Evolutionary conservation across 441 rosid genomes (phyloP), one percentile per base, ranked within the genome.

Genomic region (Bocquillonia castaneifolia): DNA sequence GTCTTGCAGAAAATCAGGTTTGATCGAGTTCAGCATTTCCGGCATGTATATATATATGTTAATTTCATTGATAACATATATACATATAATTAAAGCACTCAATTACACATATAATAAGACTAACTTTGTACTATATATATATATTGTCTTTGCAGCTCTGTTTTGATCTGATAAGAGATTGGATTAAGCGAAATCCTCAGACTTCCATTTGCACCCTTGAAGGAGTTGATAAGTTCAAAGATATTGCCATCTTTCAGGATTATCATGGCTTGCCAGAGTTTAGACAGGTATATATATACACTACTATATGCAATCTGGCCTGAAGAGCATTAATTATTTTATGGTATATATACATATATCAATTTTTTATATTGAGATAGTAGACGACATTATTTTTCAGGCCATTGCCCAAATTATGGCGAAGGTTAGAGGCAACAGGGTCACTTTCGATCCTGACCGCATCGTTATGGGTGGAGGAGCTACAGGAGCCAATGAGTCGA

Each of bases 391-490:
- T 14, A 36, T 13, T n/a, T 22, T 68, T 10, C 83, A 93, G 97
- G 96, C 92, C 51, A 81, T 93, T 52, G 96, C 99, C 9, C 89
- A 83, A 60, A 88, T 91, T 61, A 93, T 93, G 99, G 87, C 77
- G 58, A 87, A 69, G 76, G 88, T 81, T 32, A 86, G 97, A 70
- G 85, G 89, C 0, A 75, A 76, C 53, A 79, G 67, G 69, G 90
- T 79, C 7, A 80, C 51, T n/a, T 93, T 87, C 63, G 90, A 94
- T 50, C 92, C 93, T 0, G 78, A 84, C 50, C 82, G 96, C 44
- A 76, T 94, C 52, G 97, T 94, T 18, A 91, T 94, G 97, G 81
- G 96, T 47, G 97, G 97, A 0, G 99, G 96, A 69, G 99, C 97
- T 14, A 94, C 99, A 17, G 97, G 97, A 42, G 97, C 99, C 40